Evolutionary conservation across 176 grass and related monocot genomes (phyloP).

Genomic region (Triticum turgidum): DNA sequence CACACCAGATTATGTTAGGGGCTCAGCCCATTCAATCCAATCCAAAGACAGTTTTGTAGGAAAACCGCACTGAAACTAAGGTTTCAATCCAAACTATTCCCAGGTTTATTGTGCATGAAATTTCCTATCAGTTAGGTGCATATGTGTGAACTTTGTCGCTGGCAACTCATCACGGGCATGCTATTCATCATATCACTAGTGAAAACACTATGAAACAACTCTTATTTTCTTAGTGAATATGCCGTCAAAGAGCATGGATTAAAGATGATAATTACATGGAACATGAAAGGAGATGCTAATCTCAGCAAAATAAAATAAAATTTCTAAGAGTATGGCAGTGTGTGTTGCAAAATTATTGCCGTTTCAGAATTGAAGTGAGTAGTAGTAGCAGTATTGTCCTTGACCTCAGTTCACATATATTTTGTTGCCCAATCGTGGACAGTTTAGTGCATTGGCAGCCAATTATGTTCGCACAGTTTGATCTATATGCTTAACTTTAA

Average conservation of each 20-base stretch:
- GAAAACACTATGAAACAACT: slow-evolving; percentile 6
- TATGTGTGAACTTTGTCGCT: not conserved
- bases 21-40: too few relatives aligned
- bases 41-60: too few relatives aligned
- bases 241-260: not conserved
- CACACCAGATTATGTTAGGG: too few relatives aligned
- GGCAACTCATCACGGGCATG: not conserved
- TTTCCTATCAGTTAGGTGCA: not conserved
- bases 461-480: not conserved
- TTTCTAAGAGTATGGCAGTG: too few relatives aligned
- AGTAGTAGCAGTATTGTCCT: not conserved
- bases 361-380: not conserved
- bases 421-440: not conserved
- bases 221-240: not conserved
- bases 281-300: not conserved
- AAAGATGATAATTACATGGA: slow-evolving; percentile 11
- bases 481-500: slow-evolving; percentile 10
- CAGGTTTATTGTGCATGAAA: not conserved
- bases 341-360: not conserved
- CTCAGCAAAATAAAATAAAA: not conserved
- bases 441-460: not conserved
- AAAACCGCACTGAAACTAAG: too few relatives aligned
- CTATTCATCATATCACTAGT: slow-evolving; percentile 7
- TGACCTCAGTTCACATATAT: slow-evolving; percentile 4
- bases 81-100: too few relatives aligned